These are phyloP conservation scores for Backusella tarrabulga DNA, from an alignment of 192 early-diverging fungal genomes.

Conservation along the genomic window DNA sequence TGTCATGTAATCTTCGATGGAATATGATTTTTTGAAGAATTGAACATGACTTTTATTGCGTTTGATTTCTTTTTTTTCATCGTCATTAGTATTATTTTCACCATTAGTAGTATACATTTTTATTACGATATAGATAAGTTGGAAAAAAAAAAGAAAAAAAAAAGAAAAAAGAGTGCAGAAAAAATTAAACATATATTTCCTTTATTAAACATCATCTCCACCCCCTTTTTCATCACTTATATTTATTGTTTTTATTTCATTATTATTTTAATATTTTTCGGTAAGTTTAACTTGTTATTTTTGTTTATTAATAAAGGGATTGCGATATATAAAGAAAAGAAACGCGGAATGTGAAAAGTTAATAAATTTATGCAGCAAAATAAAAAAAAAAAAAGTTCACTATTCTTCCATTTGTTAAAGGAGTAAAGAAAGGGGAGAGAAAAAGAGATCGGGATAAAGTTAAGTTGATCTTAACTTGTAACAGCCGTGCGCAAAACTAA, in stretches of 20 bases:
- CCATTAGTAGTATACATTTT: not conserved
- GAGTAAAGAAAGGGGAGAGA: not conserved
- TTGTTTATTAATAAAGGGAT: constrained; percentile 4
- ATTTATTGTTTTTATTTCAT: not conserved
- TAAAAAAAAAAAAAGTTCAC: not conserved
- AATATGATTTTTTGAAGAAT: not conserved
- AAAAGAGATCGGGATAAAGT: not conserved
- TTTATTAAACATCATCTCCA: not conserved
- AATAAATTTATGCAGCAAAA: not conserved
- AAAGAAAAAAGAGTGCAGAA: not conserved
- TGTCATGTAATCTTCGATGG: not conserved
- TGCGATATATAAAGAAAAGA: not conserved
- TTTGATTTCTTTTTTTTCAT: not conserved
- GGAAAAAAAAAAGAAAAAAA: not conserved
- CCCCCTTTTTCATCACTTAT: not conserved
- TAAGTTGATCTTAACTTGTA: constrained; percentile 24
- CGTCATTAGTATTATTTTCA: not conserved
- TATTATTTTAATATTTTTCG: not conserved
- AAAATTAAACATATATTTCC: not conserved
- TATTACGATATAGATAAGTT: not conserved
- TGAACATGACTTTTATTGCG: not conserved
- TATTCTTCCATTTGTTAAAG: not conserved
- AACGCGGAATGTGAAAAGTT: not conserved
- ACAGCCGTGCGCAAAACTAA: constrained; percentile 70
- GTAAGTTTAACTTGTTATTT: not conserved